These are phyloP conservation scores for Nothophytophthora sp. DNA, from an alignment of 352 stramenopile species.

Conservation along the genomic window DNA sequence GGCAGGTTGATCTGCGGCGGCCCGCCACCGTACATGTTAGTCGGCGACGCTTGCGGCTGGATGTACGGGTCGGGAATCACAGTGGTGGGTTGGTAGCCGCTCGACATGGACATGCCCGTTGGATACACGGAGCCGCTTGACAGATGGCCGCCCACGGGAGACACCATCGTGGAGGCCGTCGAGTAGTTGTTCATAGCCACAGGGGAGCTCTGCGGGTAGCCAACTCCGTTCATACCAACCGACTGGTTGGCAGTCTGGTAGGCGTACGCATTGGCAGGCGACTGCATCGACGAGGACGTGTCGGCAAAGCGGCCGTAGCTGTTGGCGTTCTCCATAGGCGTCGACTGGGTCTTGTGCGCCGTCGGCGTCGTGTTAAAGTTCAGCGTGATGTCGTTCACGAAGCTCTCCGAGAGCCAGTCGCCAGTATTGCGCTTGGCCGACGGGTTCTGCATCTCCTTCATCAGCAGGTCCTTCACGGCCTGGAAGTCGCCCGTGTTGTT, in stretches of 20 bases:
- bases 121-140: conserved; percentile 22
- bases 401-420: conserved; percentile 74
- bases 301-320: conserved; percentile 14
- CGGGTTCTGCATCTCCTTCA: conserved; percentile 63
- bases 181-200: conserved; percentile 35
- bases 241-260: conserved; percentile 28
- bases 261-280: conserved; percentile 27
- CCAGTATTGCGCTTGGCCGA: conserved; percentile 69
- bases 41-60: conserved; percentile 37
- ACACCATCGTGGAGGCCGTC: conserved; percentile 8
- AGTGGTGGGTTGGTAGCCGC: conserved; percentile 22
- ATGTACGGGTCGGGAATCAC: conserved; percentile 32
- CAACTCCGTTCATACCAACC: conserved; percentile 12
- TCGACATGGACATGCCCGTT: conserved; percentile 16
- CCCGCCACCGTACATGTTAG: conserved; percentile 27
- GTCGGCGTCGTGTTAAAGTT: conserved; percentile 41
- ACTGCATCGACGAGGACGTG: conserved; percentile 8
- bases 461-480: conserved; percentile 64
- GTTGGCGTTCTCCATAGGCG: conserved; percentile 18
- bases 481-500: conserved; percentile 82
- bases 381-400: conserved; percentile 73
- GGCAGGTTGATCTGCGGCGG: conserved; percentile 60
- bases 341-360: conserved; percentile 16
- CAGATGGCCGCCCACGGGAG: conserved; percentile 16
- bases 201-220: conserved; percentile 32